Conservation (phyloP, 352 stramenopile species). For the Globisporangium solare region DNA sequence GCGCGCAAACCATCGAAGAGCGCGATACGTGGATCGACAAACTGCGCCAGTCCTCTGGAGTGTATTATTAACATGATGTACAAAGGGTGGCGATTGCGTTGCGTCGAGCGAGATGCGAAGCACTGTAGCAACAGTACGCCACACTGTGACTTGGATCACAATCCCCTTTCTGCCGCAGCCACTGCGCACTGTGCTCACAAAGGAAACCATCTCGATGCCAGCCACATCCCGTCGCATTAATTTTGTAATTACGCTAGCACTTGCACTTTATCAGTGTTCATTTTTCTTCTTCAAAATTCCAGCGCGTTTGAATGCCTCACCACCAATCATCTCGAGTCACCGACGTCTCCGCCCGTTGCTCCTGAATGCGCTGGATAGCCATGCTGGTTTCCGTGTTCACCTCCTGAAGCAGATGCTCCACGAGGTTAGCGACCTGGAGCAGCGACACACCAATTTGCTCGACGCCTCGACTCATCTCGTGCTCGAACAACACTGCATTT, state of each 20-base stretch:
- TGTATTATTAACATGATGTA: conserved; percentile 18
- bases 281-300: too few species aligned
- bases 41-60: conserved; percentile 50
- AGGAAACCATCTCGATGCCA: too few species aligned
- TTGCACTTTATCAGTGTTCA: background rate
- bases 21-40: conserved; percentile 80
- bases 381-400: conserved; percentile 37
- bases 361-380: conserved; percentile 36
- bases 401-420: conserved; percentile 32
- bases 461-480: conserved; percentile 22
- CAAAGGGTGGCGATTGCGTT: background rate
- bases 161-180: background rate
- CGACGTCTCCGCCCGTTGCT: conserved; percentile 12
- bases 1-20: conserved; percentile 79
- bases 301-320: background rate
- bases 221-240: too few species aligned
- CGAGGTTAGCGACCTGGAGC: conserved; percentile 33
- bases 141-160: background rate
- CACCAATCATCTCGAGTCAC: conserved; percentile 5
- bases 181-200: too few species aligned
- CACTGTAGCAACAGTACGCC: background rate
- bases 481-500: conserved; percentile 23
- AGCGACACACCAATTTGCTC: conserved; percentile 23
- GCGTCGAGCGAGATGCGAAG: background rate
- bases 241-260: too few species aligned